These are phyloP conservation scores for Scleroderma citrinum DNA, from an alignment of 768 basidiomycete genomes.

Conservation along the genomic window DNA sequence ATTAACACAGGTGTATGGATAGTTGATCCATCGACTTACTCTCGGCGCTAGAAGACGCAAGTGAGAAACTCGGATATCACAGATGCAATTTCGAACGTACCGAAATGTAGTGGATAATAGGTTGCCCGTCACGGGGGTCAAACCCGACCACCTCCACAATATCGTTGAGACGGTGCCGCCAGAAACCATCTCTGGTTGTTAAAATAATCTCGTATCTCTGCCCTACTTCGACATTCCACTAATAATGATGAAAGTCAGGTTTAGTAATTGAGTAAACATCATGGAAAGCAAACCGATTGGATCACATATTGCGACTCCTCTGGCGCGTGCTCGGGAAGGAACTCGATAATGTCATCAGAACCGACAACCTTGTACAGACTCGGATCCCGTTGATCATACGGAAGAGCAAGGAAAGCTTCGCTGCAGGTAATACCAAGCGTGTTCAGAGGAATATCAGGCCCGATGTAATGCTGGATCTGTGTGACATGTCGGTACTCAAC, in stretches of 20 bases:
- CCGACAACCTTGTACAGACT: constrained; percentile 18
- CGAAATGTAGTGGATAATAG: constrained; percentile 19
- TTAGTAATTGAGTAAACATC: not conserved
- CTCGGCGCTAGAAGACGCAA: constrained; percentile 10
- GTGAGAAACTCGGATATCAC: not conserved
- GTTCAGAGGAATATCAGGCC: constrained; percentile 14
- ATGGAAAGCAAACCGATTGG: constrained; percentile 10
- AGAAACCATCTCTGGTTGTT: constrained; percentile 21
- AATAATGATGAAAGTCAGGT: not conserved
- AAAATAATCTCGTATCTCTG: constrained; percentile 16
- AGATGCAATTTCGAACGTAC: constrained; percentile 4
- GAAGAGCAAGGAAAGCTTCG: constrained; percentile 18
- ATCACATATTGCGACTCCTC: constrained; percentile 17
- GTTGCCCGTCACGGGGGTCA: constrained; percentile 17
- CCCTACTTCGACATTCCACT: constrained; percentile 18
- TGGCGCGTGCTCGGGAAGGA: constrained; percentile 10
- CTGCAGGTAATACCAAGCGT: constrained; percentile 19
- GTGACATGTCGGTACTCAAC: not conserved
- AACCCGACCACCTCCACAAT: constrained; percentile 17
- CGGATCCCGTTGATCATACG: constrained; percentile 17
- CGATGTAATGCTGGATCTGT: constrained; percentile 15
- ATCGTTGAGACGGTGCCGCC: constrained; percentile 19
- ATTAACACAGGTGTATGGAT: not conserved
- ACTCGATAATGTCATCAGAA: constrained; percentile 21
- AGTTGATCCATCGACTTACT: constrained; percentile 6